These are phyloP conservation scores for Orychophragmus violaceus DNA, from an alignment of 345 rosid species.

Conservation along the genomic window DNA sequence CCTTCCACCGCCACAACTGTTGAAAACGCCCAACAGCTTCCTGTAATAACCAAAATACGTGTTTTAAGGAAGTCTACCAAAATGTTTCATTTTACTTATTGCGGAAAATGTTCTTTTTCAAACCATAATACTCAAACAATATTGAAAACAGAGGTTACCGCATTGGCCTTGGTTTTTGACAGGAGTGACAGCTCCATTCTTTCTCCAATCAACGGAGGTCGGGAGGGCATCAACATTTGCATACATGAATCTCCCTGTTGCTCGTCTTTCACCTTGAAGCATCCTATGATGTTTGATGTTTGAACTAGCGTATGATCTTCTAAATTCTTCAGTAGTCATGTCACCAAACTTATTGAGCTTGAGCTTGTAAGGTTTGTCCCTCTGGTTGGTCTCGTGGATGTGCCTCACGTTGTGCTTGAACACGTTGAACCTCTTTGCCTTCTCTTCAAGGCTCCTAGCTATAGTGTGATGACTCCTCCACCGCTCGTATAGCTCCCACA, in stretches of 20 bases:
- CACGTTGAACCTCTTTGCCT: conserved; percentile 62
- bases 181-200: conserved; percentile 62
- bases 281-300: conserved; percentile 65
- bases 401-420: conserved; percentile 69
- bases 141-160: conserved; percentile 25
- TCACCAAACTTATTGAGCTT: conserved; percentile 86
- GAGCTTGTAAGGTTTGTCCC: conserved; percentile 69
- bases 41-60: conserved; percentile 31
- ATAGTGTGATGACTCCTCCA: conserved; percentile 88
- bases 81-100: background rate
- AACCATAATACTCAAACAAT: background rate
- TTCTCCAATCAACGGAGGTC: conserved; percentile 65
- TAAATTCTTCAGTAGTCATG: conserved; percentile 75
- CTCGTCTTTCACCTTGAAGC: conserved; percentile 43
- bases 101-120: background rate
- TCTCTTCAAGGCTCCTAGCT: conserved; percentile 57
- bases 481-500: conserved; percentile 76
- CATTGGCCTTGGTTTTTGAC: conserved; percentile 89
- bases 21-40: conserved; percentile 96
- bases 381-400: conserved; percentile 60
- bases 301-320: conserved; percentile 52
- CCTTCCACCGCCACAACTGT: conserved; percentile 82
- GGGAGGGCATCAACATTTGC: conserved; percentile 39
- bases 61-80: background rate
- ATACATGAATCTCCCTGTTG: conserved; percentile 52